phyloP scores from a whole-genome alignment of 371 early-diverging fungal species.

The Rhizomucor miehei region DNA sequence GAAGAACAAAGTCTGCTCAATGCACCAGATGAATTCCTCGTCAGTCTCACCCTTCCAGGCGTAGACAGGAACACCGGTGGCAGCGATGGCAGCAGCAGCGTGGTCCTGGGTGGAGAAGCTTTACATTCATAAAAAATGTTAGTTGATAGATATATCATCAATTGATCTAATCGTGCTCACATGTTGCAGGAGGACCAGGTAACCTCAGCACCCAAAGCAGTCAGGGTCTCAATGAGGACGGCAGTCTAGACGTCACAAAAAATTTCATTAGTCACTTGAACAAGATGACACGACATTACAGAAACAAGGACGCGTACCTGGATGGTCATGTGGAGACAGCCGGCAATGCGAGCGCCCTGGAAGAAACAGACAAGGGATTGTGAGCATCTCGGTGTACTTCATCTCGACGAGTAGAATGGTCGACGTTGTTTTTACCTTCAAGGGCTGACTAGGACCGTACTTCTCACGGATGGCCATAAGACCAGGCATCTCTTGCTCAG shows the following conservation, averaged over 20 bases:
- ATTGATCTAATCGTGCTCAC: conserved; percentile 12
- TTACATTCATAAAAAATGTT: not conserved
- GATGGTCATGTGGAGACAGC: conserved; percentile 99
- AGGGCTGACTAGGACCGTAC: conserved; percentile 90
- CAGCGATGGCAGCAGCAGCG: conserved; percentile 86
- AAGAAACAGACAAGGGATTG: not conserved
- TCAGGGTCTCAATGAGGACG: conserved; percentile 96
- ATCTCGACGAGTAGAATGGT: too few relatives aligned
- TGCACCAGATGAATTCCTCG: conserved; percentile 99
- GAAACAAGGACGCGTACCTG: conserved; percentile 4
- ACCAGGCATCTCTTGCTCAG: conserved; percentile 99
- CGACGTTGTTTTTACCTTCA: conserved; percentile 47
- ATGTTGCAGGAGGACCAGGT: conserved; percentile 99
- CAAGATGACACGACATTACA: not conserved
- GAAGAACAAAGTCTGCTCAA: conserved; percentile 96
- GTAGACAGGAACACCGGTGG: conserved; percentile 79
- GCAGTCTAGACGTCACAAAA: conserved; percentile 75
- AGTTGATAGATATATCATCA: conserved; percentile 2
- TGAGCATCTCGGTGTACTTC: not conserved
- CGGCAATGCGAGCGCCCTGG: conserved; percentile 94
- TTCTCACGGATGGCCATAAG: conserved; percentile 91
- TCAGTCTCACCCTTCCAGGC: conserved; percentile 98
- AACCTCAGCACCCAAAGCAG: conserved; percentile 95
- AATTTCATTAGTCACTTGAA: not conserved
- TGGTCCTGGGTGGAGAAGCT: conserved; percentile 98